phyloP scores from a whole-genome alignment of 768 basidiomycete species.

The Mrakia blollopis region DNA sequence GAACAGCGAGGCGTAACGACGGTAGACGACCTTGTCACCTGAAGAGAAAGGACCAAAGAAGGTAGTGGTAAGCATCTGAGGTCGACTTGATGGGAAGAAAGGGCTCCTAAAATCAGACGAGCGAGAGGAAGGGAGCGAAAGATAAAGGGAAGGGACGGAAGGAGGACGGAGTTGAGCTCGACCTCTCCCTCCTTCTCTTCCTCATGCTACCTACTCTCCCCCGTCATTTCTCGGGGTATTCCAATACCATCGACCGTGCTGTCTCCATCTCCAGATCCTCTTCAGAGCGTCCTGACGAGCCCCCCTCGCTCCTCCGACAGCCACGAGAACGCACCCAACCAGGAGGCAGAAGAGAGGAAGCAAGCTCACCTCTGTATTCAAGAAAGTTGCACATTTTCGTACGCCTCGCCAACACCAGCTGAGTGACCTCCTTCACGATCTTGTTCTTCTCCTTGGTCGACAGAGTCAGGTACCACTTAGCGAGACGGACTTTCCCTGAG shows the following conservation, averaged over 20 bases:
- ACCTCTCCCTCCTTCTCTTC: neutral
- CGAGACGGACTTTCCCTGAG: constrained; percentile 82
- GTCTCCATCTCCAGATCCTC: no score
- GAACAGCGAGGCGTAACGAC: constrained; percentile 90
- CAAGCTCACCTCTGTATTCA: constrained; percentile 80
- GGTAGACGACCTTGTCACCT: constrained; percentile 71
- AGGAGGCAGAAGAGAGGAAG: no score
- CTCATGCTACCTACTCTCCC: neutral
- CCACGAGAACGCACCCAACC: no score
- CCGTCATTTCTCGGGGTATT: no score
- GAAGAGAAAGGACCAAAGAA: neutral
- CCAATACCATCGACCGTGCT: no score
- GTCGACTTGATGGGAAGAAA: no score
- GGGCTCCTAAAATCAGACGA: neutral
- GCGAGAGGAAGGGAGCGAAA: no score
- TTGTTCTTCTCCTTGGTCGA: constrained; percentile 68
- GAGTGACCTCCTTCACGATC: constrained; percentile 93
- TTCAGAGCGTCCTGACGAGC: no score
- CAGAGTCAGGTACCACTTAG: constrained; percentile 92
- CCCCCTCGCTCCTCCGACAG: no score
- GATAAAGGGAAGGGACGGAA: neutral
- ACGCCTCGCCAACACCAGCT: constrained; percentile 78
- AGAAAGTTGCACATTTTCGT: constrained; percentile 93
- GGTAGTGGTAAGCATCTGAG: no score
- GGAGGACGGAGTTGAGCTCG: neutral